Conservation (phyloP, 1,284 basidiomycete genomes). For the Moesziomyces sp. region DNA sequence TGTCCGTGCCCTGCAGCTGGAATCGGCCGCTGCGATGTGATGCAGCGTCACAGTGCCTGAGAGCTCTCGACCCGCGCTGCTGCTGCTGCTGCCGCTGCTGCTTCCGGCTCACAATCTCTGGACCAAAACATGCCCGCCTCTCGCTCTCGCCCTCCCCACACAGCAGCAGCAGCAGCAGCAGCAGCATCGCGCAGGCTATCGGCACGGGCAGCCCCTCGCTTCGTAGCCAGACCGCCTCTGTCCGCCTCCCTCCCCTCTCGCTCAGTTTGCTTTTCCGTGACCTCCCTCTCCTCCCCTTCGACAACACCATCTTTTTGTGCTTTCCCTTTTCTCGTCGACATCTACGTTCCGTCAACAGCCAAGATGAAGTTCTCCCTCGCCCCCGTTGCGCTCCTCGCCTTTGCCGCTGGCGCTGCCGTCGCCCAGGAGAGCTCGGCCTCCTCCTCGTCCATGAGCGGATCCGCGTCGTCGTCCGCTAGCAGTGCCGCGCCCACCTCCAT, state of each 20-base stretch:
- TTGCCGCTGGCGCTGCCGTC: constrained; percentile 46
- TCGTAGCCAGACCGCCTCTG: too few relatives aligned
- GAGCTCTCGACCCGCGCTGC: not conserved
- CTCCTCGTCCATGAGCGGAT: constrained; percentile 24
- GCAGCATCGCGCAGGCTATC: too few relatives aligned
- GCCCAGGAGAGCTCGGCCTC: constrained; percentile 44
- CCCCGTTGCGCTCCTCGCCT: constrained; percentile 52
- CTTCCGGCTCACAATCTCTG: not conserved
- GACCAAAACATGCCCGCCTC: not conserved
- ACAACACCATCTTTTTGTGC: constrained; percentile 6
- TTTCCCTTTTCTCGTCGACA: not conserved
- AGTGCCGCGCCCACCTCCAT: constrained; percentile 31
- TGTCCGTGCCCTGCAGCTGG: not conserved
- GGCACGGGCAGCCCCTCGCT: too few relatives aligned
- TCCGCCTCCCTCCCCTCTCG: too few relatives aligned
- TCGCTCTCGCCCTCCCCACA: too few relatives aligned
- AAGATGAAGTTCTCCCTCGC: constrained; percentile 58
- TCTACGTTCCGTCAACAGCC: not conserved
- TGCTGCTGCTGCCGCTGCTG: not conserved
- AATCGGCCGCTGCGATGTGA: constrained; percentile 1
- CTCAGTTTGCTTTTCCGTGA: too few relatives aligned
- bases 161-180: too few relatives aligned
- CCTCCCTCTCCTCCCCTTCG: not conserved
- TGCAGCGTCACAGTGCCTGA: constrained; percentile 25
- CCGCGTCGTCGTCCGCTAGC: constrained; percentile 29